phyloP scores from a whole-genome alignment of 352 stramenopile genomes.

The Saprolegnia diclina region DNA sequence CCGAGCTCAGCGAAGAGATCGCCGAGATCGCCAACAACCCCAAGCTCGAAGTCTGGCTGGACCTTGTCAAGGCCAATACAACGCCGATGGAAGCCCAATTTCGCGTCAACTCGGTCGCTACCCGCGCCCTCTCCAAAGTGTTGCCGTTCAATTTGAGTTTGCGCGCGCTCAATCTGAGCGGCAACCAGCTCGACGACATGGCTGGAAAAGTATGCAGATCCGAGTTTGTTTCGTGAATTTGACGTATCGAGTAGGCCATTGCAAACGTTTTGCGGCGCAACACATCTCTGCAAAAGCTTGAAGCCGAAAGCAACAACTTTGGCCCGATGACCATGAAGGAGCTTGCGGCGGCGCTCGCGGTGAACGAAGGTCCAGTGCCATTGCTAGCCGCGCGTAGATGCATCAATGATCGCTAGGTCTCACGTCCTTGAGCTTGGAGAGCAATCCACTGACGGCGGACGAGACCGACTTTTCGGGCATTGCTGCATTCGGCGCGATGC shows the following conservation, averaged over 20 bases:
- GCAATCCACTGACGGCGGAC: constrained; percentile 70
- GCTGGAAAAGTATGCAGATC: constrained; percentile 39
- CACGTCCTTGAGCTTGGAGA: constrained; percentile 57
- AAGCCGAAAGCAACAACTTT: constrained; percentile 63
- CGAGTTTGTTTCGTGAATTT: background rate
- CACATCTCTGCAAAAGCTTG: constrained; percentile 49
- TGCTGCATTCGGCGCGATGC: constrained; percentile 46
- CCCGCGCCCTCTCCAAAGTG: constrained; percentile 61
- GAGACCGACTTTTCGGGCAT: constrained; percentile 70
- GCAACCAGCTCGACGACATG: constrained; percentile 62
- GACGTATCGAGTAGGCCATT: constrained; percentile 28
- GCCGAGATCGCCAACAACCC: constrained; percentile 60
- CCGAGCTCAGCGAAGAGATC: constrained; percentile 66
- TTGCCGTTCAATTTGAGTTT: constrained; percentile 64
- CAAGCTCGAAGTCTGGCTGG: constrained; percentile 67
- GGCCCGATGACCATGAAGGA: constrained; percentile 44
- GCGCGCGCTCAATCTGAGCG: constrained; percentile 51
- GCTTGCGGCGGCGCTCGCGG: constrained; percentile 47
- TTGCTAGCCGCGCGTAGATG: background rate
- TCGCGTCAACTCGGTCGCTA: constrained; percentile 45
- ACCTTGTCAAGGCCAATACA: constrained; percentile 47
- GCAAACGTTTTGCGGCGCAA: constrained; percentile 56
- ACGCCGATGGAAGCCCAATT: constrained; percentile 51
- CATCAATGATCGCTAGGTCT: background rate
- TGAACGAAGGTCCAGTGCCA: constrained; percentile 44